Evolutionary conservation across 331 rosid species (phyloP), one percentile per base, ranked within the genome.

Genomic region (Stylosanthes scabra): DNA sequence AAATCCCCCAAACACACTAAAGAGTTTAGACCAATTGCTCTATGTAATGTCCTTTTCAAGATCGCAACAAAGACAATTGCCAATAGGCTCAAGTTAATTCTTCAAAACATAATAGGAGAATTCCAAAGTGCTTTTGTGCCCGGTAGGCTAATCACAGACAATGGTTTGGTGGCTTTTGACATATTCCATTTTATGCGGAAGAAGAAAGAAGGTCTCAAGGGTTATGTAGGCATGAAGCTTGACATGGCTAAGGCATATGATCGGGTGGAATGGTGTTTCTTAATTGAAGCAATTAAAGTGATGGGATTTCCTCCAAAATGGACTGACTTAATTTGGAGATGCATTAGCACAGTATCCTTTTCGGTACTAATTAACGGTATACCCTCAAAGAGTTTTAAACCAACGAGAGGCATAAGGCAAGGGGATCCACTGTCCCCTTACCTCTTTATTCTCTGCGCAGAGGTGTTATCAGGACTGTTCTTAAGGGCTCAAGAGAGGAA

Each of bases 281-380:
- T 46, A 1, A 2, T 9, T 13, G n/a, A 10, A 0, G 13, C 4
- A 1, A 4, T 46, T 1, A 11, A 0, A 1, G 1, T 0, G 3
- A 46, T 46, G 51, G 51, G 51, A 3, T 46, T 46, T 9, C 46
- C 11, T 6, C 12, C 2, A 11, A 2, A 46, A 1, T 46, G 4
- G 1, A 0, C 10, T 13, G 13, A 46, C 2, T 5, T 46, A 46
- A 46, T 46, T 2, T 2, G 3, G 13, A 46, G 10, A 8, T 46
- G 51, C n/a, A 13, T 46, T 1, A 7, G 3, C 11, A 9, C n/a
- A 3, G 0, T 46, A 6, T 34, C 39, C 13, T 46, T 4, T 13
- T 46, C 51, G 9, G 12, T 46, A 0, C 11, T 46, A 1, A 1
- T 46, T 13, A 46, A 46, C 10, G 51, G 51, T 2, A 9, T 2